Evolutionary conservation across 768 basidiomycete genomes (phyloP), one percentile per base, ranked within the genome.

Genomic region (Candolleomyces aberdarensis): DNA sequence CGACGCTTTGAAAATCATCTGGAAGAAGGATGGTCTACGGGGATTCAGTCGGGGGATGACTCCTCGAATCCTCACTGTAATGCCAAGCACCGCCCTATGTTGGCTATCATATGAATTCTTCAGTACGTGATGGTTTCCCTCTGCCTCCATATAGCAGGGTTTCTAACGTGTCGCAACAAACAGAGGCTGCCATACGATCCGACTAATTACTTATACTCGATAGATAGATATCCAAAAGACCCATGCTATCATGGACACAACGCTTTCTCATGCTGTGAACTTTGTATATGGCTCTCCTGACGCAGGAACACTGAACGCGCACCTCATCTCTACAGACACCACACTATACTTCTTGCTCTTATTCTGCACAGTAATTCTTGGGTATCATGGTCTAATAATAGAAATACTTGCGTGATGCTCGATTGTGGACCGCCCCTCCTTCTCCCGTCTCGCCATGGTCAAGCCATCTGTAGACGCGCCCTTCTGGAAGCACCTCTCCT

Each of bases 41-140:
- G 97, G 97, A 0, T 94, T 98, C 69, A 78, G 81, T 57, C 81
- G 97, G 66, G 97, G 97, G 26, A 76, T 98, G 67, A 83, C 93
- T 57, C 97, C 97, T 7, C 85, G 97, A 50, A 87, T 99, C 56
- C 76, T 98, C 73, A 96, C 96, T 26, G 92, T 91, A 68, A 92
- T 98, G 87, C 97, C 97, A 6, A 95, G 92, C 71, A 97, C 96
- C 57, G 97, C 97, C 10, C 80, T 99, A 53, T 96, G 92, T 75
- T 99, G 96, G 97, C 78, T 96, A 72, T 96, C 94, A 57, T 96
- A 98, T 70, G 96, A 98, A 75, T 97, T 96, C 78, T 97, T 97
- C 84, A 97, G 95, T 96, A 72, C 78, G 95, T 87, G 55, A 56
- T 52, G 14, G 20, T 22, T 36, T 39, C 57, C 20, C 43, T 59